Conservation (phyloP, 306 rosid species). For the Aeschynomene evenia region DNA sequence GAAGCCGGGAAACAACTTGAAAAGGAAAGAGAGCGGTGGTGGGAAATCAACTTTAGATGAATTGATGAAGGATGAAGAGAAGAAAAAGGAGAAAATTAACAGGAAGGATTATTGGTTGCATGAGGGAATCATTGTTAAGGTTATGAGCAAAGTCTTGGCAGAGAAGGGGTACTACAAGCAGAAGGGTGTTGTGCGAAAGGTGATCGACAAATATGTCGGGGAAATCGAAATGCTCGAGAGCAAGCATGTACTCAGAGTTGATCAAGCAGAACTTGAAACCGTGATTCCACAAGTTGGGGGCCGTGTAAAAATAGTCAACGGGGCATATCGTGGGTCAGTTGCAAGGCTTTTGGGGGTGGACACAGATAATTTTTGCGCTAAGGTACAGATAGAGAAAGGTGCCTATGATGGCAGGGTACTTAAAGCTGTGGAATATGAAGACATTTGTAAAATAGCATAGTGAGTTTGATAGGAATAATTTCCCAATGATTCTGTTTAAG, state of each 20-base stretch:
- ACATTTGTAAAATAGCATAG: constrained; percentile 61
- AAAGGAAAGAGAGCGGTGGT: constrained; percentile 41
- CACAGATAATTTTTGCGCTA: constrained; percentile 66
- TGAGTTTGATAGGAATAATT: constrained; percentile 26
- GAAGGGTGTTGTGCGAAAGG: constrained; percentile 75
- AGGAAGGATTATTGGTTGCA: constrained; percentile 87
- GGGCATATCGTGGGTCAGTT: constrained; percentile 78
- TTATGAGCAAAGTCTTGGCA: constrained; percentile 86
- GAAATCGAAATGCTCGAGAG: constrained; percentile 84
- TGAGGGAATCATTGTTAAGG: constrained; percentile 76
- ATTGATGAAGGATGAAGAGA: constrained; percentile 85
- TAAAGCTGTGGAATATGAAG: constrained; percentile 79
- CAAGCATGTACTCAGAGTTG: constrained; percentile 88
- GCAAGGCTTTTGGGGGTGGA: constrained; percentile 73
- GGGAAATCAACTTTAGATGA: constrained; percentile 65
- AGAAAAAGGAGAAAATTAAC: constrained; percentile 75
- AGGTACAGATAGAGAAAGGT: constrained; percentile 93
- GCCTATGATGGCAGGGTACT: constrained; percentile 84
- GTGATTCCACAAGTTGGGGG: constrained; percentile 92
- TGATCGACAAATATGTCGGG: constrained; percentile 82
- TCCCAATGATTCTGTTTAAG: neutral
- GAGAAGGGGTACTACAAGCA: constrained; percentile 88
- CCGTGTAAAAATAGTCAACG: constrained; percentile 81
- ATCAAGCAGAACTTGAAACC: constrained; percentile 82
- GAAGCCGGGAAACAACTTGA: constrained; percentile 34